A percentile compares a stretch with the other conserved stretches of the same genome.
Evolutionary conservation across 495 filamentous ascomycete genomes (phyloP).

Genomic region (Melanomma pulvis-pyrius): DNA sequence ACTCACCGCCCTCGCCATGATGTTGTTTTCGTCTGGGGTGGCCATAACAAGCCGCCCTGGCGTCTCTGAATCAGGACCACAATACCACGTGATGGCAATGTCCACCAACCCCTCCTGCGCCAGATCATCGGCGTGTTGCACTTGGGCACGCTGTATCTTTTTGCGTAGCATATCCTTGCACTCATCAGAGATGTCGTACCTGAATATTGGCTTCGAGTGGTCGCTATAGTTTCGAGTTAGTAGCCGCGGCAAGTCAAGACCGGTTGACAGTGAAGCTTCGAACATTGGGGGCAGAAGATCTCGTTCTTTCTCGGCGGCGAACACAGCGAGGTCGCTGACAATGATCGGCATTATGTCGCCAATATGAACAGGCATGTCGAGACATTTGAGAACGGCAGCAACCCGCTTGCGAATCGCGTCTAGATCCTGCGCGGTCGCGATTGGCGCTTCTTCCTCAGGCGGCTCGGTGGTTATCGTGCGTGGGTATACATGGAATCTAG

Average conservation of each 20-base stretch:
- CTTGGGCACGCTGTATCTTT: constrained; percentile 9
- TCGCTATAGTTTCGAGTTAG: constrained; percentile 1
- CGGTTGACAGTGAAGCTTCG: neutral
- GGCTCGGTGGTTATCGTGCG: neutral
- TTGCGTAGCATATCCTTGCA: constrained; percentile 13
- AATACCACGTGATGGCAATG: constrained; percentile 5
- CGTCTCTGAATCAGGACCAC: neutral
- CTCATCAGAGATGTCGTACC: neutral
- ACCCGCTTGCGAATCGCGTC: constrained; percentile 1
- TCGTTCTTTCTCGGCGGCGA: neutral
- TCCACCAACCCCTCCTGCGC: neutral
- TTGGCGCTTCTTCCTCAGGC: too few species aligned
- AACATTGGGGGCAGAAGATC: constrained; percentile 5
- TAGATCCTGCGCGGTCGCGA: neutral
- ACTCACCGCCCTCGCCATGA: constrained; percentile 6
- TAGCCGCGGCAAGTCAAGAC: neutral
- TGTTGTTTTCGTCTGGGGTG: neutral
- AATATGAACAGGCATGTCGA: neutral
- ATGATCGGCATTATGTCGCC: constrained; percentile 10
- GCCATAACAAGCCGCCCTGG: neutral
- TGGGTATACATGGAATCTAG: neutral
- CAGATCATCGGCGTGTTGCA: constrained; percentile 4
- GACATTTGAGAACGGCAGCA: neutral
- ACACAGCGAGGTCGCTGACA: neutral
- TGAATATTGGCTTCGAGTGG: neutral